phyloP scores from a whole-genome alignment of 202 grass and related monocot species.

The Carex sylvatica region DNA sequence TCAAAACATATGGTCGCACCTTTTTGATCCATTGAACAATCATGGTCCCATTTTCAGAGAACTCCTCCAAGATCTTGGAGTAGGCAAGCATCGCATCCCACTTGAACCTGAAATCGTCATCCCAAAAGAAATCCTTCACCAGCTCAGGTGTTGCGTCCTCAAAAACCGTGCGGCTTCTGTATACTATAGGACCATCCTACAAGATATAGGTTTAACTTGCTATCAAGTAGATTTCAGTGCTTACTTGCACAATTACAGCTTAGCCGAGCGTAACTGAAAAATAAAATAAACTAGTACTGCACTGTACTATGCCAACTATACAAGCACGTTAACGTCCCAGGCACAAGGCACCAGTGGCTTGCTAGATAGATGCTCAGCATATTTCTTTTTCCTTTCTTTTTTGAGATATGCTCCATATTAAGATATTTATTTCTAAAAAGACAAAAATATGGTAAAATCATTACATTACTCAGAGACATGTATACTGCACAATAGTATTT shows the following conservation, averaged over 20 bases:
- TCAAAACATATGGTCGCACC: slow-evolving; percentile 26
- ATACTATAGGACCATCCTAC: slow-evolving; percentile 86
- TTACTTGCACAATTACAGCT: background rate
- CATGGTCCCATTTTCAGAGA: slow-evolving; percentile 66
- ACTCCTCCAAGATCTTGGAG: slow-evolving; percentile 80
- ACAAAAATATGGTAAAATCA: background rate
- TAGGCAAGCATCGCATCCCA: slow-evolving; percentile 92
- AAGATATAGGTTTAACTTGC: slow-evolving; percentile 26
- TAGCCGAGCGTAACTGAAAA: background rate
- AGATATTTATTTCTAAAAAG: background rate
- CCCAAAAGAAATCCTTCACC: slow-evolving; percentile 99
- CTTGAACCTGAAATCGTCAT: slow-evolving; percentile 84
- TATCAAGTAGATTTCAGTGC: background rate
- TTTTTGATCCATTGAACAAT: slow-evolving; percentile 98
- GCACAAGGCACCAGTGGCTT: background rate
- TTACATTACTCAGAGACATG: background rate
- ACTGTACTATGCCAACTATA: background rate
- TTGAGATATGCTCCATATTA: background rate
- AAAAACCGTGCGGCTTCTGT: slow-evolving; percentile 76
- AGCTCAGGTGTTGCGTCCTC: slow-evolving; percentile 96
- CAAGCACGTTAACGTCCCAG: background rate
- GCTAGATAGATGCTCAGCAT: background rate
- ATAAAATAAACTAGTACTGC: background rate
- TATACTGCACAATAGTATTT: background rate
- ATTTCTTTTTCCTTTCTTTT: background rate